phyloP scores from a whole-genome alignment of 176 grass and related monocot species.

The Typha latifolia region DNA sequence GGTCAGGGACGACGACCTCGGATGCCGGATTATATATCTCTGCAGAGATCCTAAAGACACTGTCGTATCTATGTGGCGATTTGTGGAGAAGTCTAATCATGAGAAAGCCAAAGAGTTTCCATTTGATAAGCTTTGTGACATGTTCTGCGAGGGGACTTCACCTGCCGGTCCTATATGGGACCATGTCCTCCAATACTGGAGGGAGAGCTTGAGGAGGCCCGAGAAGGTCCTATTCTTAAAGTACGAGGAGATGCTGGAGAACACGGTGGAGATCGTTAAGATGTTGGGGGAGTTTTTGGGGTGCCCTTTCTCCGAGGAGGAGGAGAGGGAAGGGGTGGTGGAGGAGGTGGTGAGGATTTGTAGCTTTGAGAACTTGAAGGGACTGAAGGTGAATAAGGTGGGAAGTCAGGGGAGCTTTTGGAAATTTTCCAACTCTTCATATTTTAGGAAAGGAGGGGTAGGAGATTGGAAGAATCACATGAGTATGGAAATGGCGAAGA shows the following conservation, averaged over 20 bases:
- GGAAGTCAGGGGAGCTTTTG: not conserved
- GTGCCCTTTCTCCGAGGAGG: too few species aligned
- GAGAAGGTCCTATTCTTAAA: too few species aligned
- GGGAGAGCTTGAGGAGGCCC: too few species aligned
- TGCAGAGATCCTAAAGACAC: constrained; percentile 43
- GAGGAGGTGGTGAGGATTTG: constrained; percentile 15
- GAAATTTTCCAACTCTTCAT: constrained; percentile 26
- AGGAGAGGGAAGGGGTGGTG: too few species aligned
- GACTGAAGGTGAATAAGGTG: constrained; percentile 18
- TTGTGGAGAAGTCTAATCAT: not conserved
- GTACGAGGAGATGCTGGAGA: too few species aligned
- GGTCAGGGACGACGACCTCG: not conserved
- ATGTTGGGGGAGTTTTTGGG: too few species aligned
- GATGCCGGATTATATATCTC: constrained; percentile 26
- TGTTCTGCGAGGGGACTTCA: too few species aligned
- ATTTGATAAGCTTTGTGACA: too few species aligned
- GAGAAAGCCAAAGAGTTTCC: too few species aligned
- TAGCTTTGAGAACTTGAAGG: constrained; percentile 18
- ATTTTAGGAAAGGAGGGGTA: constrained; percentile 32
- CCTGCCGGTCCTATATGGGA: too few species aligned
- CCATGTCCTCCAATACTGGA: too few species aligned
- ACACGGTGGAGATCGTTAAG: too few species aligned
- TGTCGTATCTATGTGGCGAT: constrained; percentile 21
- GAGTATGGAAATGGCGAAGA: constrained; percentile 23
- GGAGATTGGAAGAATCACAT: constrained; percentile 45